Evolutionary conservation across 2,329 filamentous ascomycete genomes (phyloP).

Genomic region (Colletotrichum simmondsii): DNA sequence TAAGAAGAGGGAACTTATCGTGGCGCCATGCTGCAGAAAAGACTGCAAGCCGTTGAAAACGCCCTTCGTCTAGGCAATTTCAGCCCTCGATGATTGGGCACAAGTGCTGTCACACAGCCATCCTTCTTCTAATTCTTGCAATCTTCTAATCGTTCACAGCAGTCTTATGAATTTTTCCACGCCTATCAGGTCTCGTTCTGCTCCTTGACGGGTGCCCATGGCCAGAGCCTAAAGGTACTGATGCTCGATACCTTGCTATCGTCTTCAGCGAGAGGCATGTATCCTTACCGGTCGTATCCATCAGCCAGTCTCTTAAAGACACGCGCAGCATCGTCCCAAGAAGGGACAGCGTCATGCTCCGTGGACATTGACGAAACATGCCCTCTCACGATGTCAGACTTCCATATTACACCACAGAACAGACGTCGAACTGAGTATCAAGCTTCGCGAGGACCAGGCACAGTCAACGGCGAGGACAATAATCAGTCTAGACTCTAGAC

Average conservation of each 20-base stretch:
- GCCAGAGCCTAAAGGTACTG: background rate
- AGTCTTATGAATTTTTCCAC: background rate
- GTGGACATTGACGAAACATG: background rate
- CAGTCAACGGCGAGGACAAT: background rate
- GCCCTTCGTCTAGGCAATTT: background rate
- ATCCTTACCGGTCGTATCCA: background rate
- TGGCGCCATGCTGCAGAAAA: conserved; percentile 9
- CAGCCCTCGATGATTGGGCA: conserved; percentile 22
- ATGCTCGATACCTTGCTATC: background rate
- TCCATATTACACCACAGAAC: background rate
- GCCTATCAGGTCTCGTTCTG: background rate
- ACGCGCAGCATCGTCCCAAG: background rate
- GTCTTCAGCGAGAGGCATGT: background rate
- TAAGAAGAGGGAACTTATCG: background rate
- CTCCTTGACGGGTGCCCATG: background rate
- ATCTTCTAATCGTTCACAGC: background rate
- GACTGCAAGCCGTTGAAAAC: conserved; percentile 4
- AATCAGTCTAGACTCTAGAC: background rate
- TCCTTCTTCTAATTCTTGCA: background rate
- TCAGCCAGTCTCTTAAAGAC: conserved; percentile 3
- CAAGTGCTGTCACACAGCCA: conserved; percentile 22
- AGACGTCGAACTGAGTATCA: background rate
- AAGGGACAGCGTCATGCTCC: background rate
- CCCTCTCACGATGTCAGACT: background rate
- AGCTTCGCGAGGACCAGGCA: background rate